phyloP scores from a whole-genome alignment of 2,329 filamentous ascomycete genomes.

The Hypoxylon sp. region DNA sequence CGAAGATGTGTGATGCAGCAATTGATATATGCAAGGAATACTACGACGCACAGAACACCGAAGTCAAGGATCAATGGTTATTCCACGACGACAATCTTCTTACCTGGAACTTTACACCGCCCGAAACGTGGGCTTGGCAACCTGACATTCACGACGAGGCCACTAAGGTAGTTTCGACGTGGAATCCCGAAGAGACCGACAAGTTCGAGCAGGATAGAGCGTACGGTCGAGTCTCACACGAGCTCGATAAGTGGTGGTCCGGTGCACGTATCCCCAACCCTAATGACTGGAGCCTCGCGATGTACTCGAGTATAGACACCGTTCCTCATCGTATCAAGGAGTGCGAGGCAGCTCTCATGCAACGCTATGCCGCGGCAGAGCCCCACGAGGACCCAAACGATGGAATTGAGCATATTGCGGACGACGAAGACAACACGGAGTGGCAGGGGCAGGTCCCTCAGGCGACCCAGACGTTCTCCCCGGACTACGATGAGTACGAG shows the following conservation, averaged over 20 bases:
- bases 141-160: constrained; percentile 48
- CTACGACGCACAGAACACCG: constrained; percentile 57
- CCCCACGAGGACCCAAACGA: constrained; percentile 48
- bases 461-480: constrained; percentile 51
- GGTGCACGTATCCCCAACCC: constrained; percentile 67
- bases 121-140: constrained; percentile 37
- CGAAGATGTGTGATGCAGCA: constrained; percentile 65
- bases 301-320: constrained; percentile 69
- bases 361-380: constrained; percentile 59
- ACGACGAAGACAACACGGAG: constrained; percentile 44
- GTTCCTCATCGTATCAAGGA: constrained; percentile 65
- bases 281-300: constrained; percentile 64
- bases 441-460: constrained; percentile 52
- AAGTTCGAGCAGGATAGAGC: constrained; percentile 67
- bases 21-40: constrained; percentile 64
- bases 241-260: constrained; percentile 73
- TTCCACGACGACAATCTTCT: constrained; percentile 60
- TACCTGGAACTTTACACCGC: constrained; percentile 64
- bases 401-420: constrained; percentile 50
- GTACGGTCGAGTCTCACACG: constrained; percentile 69
- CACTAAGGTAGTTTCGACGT: constrained; percentile 57
- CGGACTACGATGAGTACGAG: constrained; percentile 62
- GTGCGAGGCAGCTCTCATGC: constrained; percentile 67
- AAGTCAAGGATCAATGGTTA: constrained; percentile 58
- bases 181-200: constrained; percentile 61